Base-by-base conservation (phyloP, 2,329 filamentous ascomycete species). In the Xylariaceae sp. region DNA sequence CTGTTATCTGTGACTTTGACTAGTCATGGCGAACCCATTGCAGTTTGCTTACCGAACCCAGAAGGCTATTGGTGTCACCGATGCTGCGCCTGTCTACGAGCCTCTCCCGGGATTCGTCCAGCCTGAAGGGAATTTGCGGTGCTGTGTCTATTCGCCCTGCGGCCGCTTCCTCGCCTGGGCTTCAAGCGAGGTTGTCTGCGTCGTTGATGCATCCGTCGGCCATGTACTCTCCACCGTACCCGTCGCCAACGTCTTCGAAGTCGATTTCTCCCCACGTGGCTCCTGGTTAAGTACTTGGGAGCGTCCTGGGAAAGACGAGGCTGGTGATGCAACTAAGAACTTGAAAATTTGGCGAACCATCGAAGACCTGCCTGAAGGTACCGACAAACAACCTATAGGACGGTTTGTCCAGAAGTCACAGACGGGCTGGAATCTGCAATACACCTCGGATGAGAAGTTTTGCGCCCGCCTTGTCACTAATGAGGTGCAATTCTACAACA, bases 241-340 rank as follows among this genome's bases (percentile, higher is more conserved):
- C 56, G 85, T 92, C 43, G 79, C 88, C 57, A 93, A 96, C 71
- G 92, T 98, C 63, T 96, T 91, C 78, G 95, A 99, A 74, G 80
- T 99, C 58, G 91, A 89, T 63, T 99, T 99, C 78, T 99, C 95
- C 21, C 95, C 93, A 4, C 82, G 87, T 53, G 95, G 95, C 59
- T 95, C 90, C 55, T 99, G 90, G 75, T 81, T 98, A 72, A 96
- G 96, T 72, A 98, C 95, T 51, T 98, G 93, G 92, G 93, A 99
- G 79, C 88, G 95, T 37, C 89, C 92, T 7, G 83, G 85, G 64
- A 98, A 98, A 79, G 93, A 98, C 70, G 93, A 93, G 70, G 88
- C 90, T 58, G 95, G 95, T 54, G 91, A 97, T 74, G 92, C 95
- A 44, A 88, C 86, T 66, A 97, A 96, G 84, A 99, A 99, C 73